These are phyloP conservation scores for Paraconiothyrium sp. DNA, from an alignment of 2,329 filamentous ascomycete genomes.

Conservation along the genomic window DNA sequence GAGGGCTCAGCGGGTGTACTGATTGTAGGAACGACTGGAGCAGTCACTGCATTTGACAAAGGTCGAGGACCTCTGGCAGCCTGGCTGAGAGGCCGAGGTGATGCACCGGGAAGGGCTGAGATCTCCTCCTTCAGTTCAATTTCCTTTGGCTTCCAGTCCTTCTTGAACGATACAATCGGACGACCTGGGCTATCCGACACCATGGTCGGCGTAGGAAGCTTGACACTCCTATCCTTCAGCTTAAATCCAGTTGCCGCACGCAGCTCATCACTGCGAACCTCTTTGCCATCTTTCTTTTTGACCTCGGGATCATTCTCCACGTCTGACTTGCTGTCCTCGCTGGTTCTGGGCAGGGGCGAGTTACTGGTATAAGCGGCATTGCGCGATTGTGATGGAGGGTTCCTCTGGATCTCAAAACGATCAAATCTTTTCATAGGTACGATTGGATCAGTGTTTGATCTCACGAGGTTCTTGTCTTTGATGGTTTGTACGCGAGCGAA, in stretches of 20 bases:
- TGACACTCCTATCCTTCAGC: constrained; percentile 84
- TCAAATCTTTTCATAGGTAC: constrained; percentile 55
- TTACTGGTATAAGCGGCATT: constrained; percentile 84
- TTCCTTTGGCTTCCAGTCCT: constrained; percentile 79
- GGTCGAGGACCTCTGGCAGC: constrained; percentile 35
- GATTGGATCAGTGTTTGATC: constrained; percentile 57
- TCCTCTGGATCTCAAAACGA: constrained; percentile 80
- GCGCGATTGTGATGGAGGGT: constrained; percentile 82
- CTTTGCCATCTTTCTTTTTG: constrained; percentile 79
- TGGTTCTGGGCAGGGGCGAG: constrained; percentile 47
- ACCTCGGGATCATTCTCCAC: constrained; percentile 44
- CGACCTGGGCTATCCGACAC: constrained; percentile 91
- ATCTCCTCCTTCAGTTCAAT: constrained; percentile 72
- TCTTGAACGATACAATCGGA: constrained; percentile 97
- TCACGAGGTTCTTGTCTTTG: constrained; percentile 55
- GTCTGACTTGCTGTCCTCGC: constrained; percentile 38
- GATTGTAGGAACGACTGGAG: constrained; percentile 60
- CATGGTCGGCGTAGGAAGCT: constrained; percentile 85
- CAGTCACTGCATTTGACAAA: constrained; percentile 51
- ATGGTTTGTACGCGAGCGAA: constrained; percentile 69
- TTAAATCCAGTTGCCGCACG: constrained; percentile 89
- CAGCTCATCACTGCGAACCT: constrained; percentile 88
- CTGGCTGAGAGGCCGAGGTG: constrained; percentile 30
- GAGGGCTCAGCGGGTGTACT: constrained; percentile 54
- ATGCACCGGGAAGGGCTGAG: constrained; percentile 36